phyloP scores from a whole-genome alignment of 768 basidiomycete species.

The Lactifluus hygrophoroides region DNA sequence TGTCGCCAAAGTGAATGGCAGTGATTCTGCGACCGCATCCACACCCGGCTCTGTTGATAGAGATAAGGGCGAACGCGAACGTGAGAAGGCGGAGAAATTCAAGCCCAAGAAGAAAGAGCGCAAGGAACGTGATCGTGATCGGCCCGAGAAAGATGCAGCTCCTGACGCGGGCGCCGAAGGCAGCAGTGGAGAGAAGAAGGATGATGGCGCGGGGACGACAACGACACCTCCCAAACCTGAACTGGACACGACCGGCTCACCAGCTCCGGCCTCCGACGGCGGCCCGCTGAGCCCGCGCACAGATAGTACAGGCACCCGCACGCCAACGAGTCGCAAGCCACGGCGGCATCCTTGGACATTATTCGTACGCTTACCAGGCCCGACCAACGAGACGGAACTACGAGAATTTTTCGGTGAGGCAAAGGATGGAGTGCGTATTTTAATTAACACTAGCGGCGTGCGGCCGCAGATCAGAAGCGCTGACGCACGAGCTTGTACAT shows the following conservation, averaged over 20 bases:
- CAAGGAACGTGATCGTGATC: conserved; percentile 48
- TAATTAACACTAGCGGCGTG: not conserved
- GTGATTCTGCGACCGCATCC: conserved; percentile 29
- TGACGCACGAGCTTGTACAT: not conserved
- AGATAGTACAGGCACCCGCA: conserved; percentile 56
- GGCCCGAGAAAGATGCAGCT: conserved; percentile 32
- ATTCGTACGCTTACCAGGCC: conserved; percentile 58
- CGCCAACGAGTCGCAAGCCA: conserved; percentile 58
- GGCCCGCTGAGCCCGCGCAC: conserved; percentile 38
- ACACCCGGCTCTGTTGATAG: conserved; percentile 16
- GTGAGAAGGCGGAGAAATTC: conserved; percentile 48
- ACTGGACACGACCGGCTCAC: conserved; percentile 6
- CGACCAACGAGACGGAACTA: conserved; percentile 54
- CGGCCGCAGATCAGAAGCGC: not conserved
- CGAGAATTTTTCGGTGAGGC: conserved; percentile 72
- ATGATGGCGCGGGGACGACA: conserved; percentile 24
- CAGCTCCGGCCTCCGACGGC: conserved; percentile 26
- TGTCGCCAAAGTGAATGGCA: conserved; percentile 24
- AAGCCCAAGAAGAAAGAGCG: conserved; percentile 56
- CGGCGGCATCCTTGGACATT: conserved; percentile 77
- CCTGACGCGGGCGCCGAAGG: conserved; percentile 7
- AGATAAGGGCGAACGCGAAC: conserved; percentile 20
- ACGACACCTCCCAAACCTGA: conserved; percentile 28
- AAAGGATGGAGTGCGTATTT: conserved; percentile 48
- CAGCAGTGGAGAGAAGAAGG: conserved; percentile 28